Evolutionary conservation across 179 eudicot genomes (phyloP), one percentile per base, ranked within the genome.

Genomic region (Monotropa hypopitys): DNA sequence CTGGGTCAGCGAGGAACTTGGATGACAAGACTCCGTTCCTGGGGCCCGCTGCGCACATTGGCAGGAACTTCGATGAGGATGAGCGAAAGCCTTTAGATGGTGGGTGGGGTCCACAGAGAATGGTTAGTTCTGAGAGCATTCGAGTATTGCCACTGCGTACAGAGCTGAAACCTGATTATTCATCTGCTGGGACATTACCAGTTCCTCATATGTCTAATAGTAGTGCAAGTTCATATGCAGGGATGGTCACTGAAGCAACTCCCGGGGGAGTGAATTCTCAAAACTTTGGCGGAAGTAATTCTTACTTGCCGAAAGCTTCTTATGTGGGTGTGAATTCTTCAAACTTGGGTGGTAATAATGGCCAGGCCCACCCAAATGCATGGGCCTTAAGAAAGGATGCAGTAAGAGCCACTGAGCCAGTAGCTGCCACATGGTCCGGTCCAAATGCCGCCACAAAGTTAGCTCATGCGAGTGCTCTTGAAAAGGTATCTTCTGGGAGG

Each of bases 31-130:
- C 89, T 0, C 89, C 93, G 13, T 93, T 95, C 81, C 80, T 95
- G 4, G 79, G 68, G 51, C 85, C 78, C 40, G 81, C 49, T 72
- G 82, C 74, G 9, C 84, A 80, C 50, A 95, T 95, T 78, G 99
- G 97, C 56, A 87, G 97, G 53, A 87, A 93, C 82, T 95, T 95
- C 33, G 97, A 95, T 71, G 99, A 95, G 83, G 99, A 95, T 80
- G 99, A 95, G 81, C 77, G 97, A 73, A 95, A 89, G 79, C 98
- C 98, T 3, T 86, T 92, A 74, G 95, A 93, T 81, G 97, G 96
- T 0, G 82, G 65, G 18, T 89, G 88, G 2, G 88, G 66, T 20
- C 89, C 97, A 11, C 89, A 97, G 23, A 84, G 92, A 83, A 86
- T 81, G 23, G 87, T 90, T 5, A 89, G 84, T 84, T 95, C 92